Evolutionary conservation across 257 asterid genomes (phyloP), one percentile per base, ranked within the genome.

Genomic region (Sherardia arvensis): DNA sequence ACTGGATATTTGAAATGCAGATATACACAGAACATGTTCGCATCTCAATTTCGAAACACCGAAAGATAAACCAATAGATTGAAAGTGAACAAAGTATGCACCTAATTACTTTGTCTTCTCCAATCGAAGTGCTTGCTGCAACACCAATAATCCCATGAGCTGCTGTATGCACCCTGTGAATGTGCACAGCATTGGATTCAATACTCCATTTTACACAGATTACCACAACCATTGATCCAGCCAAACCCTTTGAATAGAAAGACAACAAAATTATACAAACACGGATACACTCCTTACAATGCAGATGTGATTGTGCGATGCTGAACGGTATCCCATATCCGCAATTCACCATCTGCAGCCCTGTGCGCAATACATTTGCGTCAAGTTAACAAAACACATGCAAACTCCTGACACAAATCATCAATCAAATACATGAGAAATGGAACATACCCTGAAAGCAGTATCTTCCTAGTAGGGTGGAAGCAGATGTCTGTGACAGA

Each of bases 311-410:
- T 59, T 21, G 96, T 83, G 27, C 99, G 84, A 36, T 79, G 87
- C 72, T 89, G 97, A 49, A 85, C 62, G 0, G 87, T 79, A 59
- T 92, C 86, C 99, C 99, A 92, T 23, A 87, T 79, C 57, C 95
- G 90, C 64, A 92, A 54, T 68, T 92, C 97, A n/a, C 99, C 97
- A 33, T 92, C 97, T 5, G 96, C 64, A 18, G 96, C 85, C 65
- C 83, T 80, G 78, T 9, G 45, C 23, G 43, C 28, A 40, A 59
- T 17, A 53, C 18, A 18, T 4, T 32, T 59, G 11, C 23, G 43
- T 38, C n/a, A n/a, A 26, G 18, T 4, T 17, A 15, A 5, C 25
- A 17, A 1, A 28, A 20, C 28, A 11, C 5, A 0, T 0, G 29
- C 3, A 26, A 33, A 1, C 26, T 26, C 61, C 25, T 3, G 1